Evolutionary conservation across 73 alveolate genomes (phyloP), one percentile per base, ranked within the genome.

Genomic region (Paramecium sonneborni): DNA sequence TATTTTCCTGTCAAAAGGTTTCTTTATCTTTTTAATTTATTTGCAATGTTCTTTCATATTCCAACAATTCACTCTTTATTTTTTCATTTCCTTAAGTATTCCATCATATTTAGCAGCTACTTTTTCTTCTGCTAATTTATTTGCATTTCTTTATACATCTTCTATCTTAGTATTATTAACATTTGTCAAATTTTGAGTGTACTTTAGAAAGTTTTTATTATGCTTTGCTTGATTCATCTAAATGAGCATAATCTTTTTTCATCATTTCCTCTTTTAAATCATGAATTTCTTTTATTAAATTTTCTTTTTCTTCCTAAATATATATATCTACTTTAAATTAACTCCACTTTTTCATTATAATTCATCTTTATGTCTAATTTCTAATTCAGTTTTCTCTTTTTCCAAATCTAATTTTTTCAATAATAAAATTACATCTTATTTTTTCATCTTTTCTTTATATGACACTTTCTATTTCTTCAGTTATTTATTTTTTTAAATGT

Each of bases 81-180:
- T 93, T 92, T 69, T 76, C 92, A 57, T 88, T 37, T 93, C 95
- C 21, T 76, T 92, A 30, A 82, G 43, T 21, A 92, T 88, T 9
- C 87, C 43, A 20, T 93, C 95, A 28, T 35, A 32, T 93, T 92
- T 14, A n/a, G 92, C 85, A 24, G 48, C 88, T 14, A 92, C 84
- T 41, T 92, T 57, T 46, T 92, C 38, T 26, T 92, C 85, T 11
- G 90, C 96, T 52, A 43, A 14, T 14, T 57, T 91, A 14, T 58
- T 85, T 24, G 95, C 95, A 34, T 93, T 76, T 70, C 92, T 91
- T 67, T 88, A 57, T 15, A 91, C 57, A 26, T 91, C 74, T 52
- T 93, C 84, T 20, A 88, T 76, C 23, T 92, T 92, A 30, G 86
- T 93, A 55, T 57, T 86, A 57, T 93, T 46, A 26, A 55, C 87